phyloP scores from a whole-genome alignment of 1,284 basidiomycete genomes.

The Omphalotus olearius region DNA sequence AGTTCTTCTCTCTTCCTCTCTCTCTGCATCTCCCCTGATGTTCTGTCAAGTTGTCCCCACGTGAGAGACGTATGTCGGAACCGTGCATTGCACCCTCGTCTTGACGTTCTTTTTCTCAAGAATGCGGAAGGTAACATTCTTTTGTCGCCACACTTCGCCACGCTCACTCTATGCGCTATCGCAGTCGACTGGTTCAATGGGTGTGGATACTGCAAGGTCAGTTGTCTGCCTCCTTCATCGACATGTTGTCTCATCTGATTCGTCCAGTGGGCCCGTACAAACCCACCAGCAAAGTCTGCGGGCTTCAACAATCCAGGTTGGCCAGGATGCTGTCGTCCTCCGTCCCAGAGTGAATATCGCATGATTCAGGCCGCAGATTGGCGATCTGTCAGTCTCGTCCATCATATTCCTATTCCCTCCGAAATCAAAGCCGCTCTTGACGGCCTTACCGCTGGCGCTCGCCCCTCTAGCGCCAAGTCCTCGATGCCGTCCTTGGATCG shows the following conservation, averaged over 20 bases:
- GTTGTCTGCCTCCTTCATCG: constrained; percentile 21
- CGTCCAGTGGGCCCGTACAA: constrained; percentile 62
- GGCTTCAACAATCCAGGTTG: constrained; percentile 69
- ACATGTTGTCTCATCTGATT: constrained; percentile 24
- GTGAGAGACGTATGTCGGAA: constrained; percentile 70
- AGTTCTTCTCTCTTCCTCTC: constrained; percentile 14
- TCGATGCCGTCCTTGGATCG: constrained; percentile 40
- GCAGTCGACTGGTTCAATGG: constrained; percentile 77
- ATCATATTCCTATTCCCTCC: constrained; percentile 62
- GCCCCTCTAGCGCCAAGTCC: constrained; percentile 25
- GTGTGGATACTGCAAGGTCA: constrained; percentile 81
- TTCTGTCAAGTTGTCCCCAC: constrained; percentile 60
- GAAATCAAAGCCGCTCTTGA: constrained; percentile 67
- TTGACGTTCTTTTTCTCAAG: constrained; percentile 71
- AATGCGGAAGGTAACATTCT: constrained; percentile 69
- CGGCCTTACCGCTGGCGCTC: constrained; percentile 29
- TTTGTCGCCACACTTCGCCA: constrained; percentile 12
- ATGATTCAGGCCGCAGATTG: constrained; percentile 72
- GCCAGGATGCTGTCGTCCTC: constrained; percentile 80
- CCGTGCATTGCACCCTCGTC: constrained; percentile 61
- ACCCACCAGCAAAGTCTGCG: constrained; percentile 46
- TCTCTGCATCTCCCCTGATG: constrained; percentile 15
- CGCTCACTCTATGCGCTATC: constrained; percentile 6
- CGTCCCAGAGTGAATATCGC: constrained; percentile 50
- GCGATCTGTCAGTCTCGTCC: constrained; percentile 69